Percentiles rank a stretch among this genome's conserved stretches.
Conservation (phyloP, 352 stramenopile species). For the Globisporangium cylindrosporum region DNA sequence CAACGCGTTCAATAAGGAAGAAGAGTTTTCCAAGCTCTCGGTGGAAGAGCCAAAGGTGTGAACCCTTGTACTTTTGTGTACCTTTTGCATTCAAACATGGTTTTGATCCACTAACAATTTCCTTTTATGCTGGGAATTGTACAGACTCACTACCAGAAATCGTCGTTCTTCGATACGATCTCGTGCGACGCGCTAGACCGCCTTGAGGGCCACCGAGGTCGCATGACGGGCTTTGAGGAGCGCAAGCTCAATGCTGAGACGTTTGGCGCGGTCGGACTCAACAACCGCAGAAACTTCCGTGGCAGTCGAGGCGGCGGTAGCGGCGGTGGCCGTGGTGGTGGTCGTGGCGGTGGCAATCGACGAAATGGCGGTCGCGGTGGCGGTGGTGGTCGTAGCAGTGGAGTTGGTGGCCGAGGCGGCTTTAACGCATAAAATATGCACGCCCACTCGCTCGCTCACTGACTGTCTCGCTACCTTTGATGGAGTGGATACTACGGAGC, state of each 20-base stretch:
- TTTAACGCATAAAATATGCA: slow-evolving; percentile 4
- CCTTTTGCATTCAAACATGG: too few relatives aligned
- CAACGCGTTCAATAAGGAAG: slow-evolving; percentile 74
- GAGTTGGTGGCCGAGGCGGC: slow-evolving; percentile 15
- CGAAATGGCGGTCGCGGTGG: slow-evolving; percentile 20
- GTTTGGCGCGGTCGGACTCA: slow-evolving; percentile 82
- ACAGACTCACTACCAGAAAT: slow-evolving; percentile 83
- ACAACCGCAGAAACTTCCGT: slow-evolving; percentile 81
- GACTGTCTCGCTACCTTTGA: background rate
- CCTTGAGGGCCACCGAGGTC: slow-evolving; percentile 62
- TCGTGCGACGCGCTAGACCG: slow-evolving; percentile 86
- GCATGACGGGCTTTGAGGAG: slow-evolving; percentile 73
- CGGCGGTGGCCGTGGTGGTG: slow-evolving; percentile 30
- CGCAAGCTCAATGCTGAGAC: slow-evolving; percentile 89
- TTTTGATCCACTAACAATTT: background rate
- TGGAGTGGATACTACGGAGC: background rate
- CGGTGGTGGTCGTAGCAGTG: slow-evolving; percentile 34
- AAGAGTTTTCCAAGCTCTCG: slow-evolving; percentile 74
- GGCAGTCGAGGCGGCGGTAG: slow-evolving; percentile 49
- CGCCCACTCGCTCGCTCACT: background rate
- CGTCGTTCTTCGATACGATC: slow-evolving; percentile 89
- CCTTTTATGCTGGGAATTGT: background rate
- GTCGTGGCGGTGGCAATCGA: slow-evolving; percentile 19
- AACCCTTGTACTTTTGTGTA: background rate
- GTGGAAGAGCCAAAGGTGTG: slow-evolving; percentile 39